These are phyloP conservation scores for Sphaceloma murrayae DNA, from an alignment of 2,329 filamentous ascomycete species.

Conservation along the genomic window DNA sequence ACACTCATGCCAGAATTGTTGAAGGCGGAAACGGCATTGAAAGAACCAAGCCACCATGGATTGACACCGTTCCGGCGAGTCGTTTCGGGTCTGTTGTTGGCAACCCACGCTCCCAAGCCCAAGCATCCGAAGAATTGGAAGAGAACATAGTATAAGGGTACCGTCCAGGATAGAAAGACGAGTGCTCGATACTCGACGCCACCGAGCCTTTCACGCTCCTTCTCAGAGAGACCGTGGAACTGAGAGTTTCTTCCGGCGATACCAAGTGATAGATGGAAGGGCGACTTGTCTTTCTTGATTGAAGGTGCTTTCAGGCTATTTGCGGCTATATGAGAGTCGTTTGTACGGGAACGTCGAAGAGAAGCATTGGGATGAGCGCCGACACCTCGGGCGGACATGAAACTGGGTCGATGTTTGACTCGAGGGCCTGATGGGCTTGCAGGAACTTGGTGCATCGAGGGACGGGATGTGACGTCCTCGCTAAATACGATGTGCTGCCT, in stretches of 20 bases:
- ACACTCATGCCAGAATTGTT: constrained; percentile 64
- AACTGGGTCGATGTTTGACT: background rate
- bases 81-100: constrained; percentile 40
- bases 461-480: background rate
- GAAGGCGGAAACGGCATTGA: constrained; percentile 59
- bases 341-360: constrained; percentile 21
- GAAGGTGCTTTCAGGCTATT: background rate
- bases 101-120: constrained; percentile 54
- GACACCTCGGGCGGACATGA: background rate
- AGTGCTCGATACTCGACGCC: constrained; percentile 57
- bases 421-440: no score
- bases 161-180: constrained; percentile 48
- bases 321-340: constrained; percentile 20
- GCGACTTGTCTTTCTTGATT: background rate
- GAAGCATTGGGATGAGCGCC: background rate
- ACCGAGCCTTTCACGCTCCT: constrained; percentile 49
- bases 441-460: background rate
- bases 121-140: constrained; percentile 52
- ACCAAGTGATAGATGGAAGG: background rate
- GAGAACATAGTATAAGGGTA: constrained; percentile 50
- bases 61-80: constrained; percentile 49
- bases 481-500: background rate
- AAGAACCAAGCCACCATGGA: constrained; percentile 60
- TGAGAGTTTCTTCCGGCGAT: constrained; percentile 39
- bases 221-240: constrained; percentile 44